Conservation (phyloP, 345 rosid genomes). For the Zanthoxylum bungeanum region DNA sequence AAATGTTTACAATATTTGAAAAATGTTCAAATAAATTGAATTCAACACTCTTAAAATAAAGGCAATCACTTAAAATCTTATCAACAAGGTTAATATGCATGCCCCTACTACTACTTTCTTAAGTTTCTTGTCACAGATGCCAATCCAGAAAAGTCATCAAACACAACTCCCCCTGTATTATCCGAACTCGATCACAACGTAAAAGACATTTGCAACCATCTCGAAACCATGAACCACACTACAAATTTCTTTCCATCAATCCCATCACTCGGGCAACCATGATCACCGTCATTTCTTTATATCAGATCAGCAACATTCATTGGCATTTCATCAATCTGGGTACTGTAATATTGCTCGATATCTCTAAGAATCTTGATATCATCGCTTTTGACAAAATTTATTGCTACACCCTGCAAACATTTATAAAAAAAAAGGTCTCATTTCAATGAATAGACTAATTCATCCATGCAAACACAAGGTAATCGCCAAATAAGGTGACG, state of each 20-base stretch:
- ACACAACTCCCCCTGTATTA: not conserved
- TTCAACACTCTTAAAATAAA: too few species aligned
- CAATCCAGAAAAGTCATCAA: not conserved
- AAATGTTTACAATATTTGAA: too few species aligned
- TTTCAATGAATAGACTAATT: not conserved
- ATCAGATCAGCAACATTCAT: conserved; percentile 91
- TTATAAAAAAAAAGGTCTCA: not conserved
- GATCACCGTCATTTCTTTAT: conserved; percentile 9
- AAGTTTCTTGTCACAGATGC: not conserved
- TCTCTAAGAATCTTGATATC: conserved; percentile 88
- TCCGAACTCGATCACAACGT: not conserved
- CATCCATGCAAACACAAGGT: too few species aligned
- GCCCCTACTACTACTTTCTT: not conserved
- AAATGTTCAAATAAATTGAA: too few species aligned
- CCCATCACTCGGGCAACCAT: too few species aligned
- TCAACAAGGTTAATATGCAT: not conserved
- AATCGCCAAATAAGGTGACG: conserved; percentile 2
- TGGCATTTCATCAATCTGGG: conserved; percentile 96
- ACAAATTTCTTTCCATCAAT: too few species aligned
- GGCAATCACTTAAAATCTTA: too few species aligned
- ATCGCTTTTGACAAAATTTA: conserved; percentile 83
- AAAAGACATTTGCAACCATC: not conserved
- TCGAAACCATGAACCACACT: too few species aligned
- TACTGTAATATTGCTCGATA: conserved; percentile 88
- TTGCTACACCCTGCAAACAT: conserved; percentile 73